A percentile compares a stretch with the other conserved stretches of the same genome.
Evolutionary conservation across 139 green algal genomes (phyloP).

Genomic region (Picochlorum sp.): DNA sequence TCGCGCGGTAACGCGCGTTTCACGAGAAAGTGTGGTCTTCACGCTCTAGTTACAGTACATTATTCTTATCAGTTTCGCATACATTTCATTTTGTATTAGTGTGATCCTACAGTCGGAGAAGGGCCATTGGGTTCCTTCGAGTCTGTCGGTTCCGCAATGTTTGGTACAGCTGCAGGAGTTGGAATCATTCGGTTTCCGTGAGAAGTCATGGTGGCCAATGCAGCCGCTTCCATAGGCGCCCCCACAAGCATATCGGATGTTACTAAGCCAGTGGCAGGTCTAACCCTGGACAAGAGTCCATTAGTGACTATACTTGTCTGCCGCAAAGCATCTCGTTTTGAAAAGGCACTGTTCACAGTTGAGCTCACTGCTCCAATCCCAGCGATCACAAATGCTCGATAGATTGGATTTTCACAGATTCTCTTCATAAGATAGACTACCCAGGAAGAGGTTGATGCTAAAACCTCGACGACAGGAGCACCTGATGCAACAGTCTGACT

Average conservation of each 20-base stretch:
- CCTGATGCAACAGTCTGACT: constrained; percentile 43
- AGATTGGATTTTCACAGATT: constrained; percentile 17
- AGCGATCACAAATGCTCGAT: constrained; percentile 43
- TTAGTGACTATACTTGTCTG: constrained; percentile 18
- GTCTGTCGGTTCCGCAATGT: too few relatives aligned
- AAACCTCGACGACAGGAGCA: constrained; percentile 47
- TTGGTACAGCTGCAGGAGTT: too few relatives aligned
- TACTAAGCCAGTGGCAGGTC: background rate
- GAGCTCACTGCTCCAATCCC: constrained; percentile 59
- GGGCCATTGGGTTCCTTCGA: too few relatives aligned
- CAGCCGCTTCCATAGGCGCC: background rate
- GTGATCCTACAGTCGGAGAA: too few relatives aligned
- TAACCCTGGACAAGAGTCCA: background rate
- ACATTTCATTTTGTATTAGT: too few relatives aligned
- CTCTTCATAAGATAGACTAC: constrained; percentile 60
- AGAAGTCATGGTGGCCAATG: too few relatives aligned
- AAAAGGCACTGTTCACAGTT: constrained; percentile 34
- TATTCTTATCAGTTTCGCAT: too few relatives aligned
- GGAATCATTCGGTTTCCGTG: too few relatives aligned
- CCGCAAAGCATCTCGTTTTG: constrained; percentile 36
- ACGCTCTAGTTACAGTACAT: too few relatives aligned
- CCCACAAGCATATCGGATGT: constrained; percentile 1
- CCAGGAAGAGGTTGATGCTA: constrained; percentile 70
- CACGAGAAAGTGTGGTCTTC: too few relatives aligned
- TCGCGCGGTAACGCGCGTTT: too few relatives aligned